phyloP scores from a whole-genome alignment of 768 basidiomycete species.

The Pulveroboletus sp. region DNA sequence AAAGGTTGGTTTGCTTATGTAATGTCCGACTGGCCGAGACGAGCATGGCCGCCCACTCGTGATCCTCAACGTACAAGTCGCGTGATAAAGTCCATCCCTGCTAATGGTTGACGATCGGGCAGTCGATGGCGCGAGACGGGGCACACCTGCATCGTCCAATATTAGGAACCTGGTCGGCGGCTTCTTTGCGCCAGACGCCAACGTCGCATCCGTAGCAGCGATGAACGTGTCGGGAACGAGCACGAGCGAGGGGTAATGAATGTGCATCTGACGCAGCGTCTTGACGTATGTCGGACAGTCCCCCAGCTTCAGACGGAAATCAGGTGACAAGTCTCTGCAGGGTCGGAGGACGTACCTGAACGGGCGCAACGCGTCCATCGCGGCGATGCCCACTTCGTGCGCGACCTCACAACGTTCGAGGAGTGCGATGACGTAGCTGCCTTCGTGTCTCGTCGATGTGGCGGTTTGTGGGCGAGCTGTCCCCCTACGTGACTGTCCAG shows the following conservation, averaged over 20 bases:
- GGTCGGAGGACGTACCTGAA: conserved; percentile 55
- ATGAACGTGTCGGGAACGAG: conserved; percentile 83
- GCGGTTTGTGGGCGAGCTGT: conserved; percentile 61
- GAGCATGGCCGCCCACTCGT: conserved; percentile 76
- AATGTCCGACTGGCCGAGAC: too few relatives aligned
- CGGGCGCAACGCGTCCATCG: conserved; percentile 68
- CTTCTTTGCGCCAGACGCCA: conserved; percentile 43
- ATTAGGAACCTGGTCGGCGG: conserved; percentile 54
- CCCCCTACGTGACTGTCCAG: conserved; percentile 36
- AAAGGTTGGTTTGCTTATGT: too few relatives aligned
- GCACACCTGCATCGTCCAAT: conserved; percentile 75
- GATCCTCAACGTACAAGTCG: conserved; percentile 77
- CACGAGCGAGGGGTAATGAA: conserved; percentile 66
- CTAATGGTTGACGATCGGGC: not conserved
- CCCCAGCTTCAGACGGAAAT: conserved; percentile 49
- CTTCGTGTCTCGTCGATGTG: conserved; percentile 54
- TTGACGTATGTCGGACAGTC: conserved; percentile 90
- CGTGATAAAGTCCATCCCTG: conserved; percentile 75
- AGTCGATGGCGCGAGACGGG: not conserved
- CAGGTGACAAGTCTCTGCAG: not conserved
- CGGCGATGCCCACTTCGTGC: conserved; percentile 83
- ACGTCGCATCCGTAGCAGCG: conserved; percentile 48
- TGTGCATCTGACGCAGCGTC: conserved; percentile 79
- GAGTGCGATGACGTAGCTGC: conserved; percentile 61
- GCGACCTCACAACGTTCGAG: conserved; percentile 76